Base-by-base conservation (phyloP, 1,284 basidiomycete genomes). In the Austropuccinia psidii region DNA sequence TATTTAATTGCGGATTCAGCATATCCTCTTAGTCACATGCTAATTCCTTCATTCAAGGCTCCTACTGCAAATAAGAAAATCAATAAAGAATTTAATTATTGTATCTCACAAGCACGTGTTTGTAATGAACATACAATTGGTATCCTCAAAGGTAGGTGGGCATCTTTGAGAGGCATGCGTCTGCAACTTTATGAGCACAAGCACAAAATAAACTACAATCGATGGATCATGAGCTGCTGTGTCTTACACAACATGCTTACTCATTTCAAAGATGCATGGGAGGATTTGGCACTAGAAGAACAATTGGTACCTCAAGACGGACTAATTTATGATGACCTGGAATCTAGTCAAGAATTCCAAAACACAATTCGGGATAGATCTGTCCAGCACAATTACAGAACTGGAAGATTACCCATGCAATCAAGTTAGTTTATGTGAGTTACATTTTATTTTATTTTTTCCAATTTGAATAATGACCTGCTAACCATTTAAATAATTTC, bases 91-190 rank as follows among this genome's bases (percentile, higher is more conserved):
- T 67, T 67, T 41, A 67, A 67, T 37, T 67, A 55, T 15, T 67
- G 65, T 35, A 4, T 67, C 29, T 47, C 47, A 4, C 52, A 55
- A 37, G 17, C 50, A 5, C 49, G 50, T 8, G 50, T 67, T 43
- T 37, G 37, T 15, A 67, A 67, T 9, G 50, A 54, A 31, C 65
- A 67, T n/a, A 39, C 49, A 4, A 67, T 67, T 27, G 65, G 65
- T 7, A 54, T 66, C 19, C 50, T 66, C 17, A 66, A 66, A 41
- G 64, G 47, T 11, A 19, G 64, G 8, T 66, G 64, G 64, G 64
- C 64, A 15, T 60, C 57, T 6, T 39, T 60, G n/a, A n/a, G n/a
- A n/a, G n/a, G n/a, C n/a, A n/a, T n/a, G n/a, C 35, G 41, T 5
- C 24, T 62, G n/a, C n/a, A 8, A 13, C 5, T 45, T 2, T 13